Conservation (phyloP, 1,139 yeast species). For the Blastobotrys arbuscula region DNA sequence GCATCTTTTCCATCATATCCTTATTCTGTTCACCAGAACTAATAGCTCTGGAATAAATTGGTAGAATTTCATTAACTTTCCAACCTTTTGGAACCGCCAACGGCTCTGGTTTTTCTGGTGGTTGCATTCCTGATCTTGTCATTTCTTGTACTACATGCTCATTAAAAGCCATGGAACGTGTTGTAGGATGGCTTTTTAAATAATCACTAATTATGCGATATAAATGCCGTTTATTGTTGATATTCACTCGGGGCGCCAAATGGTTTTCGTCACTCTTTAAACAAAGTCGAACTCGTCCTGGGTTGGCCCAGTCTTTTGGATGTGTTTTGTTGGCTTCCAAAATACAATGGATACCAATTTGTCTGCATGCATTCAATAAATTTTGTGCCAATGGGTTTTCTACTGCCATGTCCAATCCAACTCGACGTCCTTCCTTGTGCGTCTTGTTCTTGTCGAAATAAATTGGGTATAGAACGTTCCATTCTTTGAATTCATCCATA, state of each 20-base stretch:
- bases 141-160: slow-evolving; percentile 46
- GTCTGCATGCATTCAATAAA: slow-evolving; percentile 58
- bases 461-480: slow-evolving; percentile 82
- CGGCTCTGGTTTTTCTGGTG: slow-evolving; percentile 51
- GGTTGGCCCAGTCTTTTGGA: slow-evolving; percentile 96
- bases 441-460: slow-evolving; percentile 80
- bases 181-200: slow-evolving; percentile 65
- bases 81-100: slow-evolving; percentile 79
- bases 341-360: slow-evolving; percentile 36
- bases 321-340: slow-evolving; percentile 70
- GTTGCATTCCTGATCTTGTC: slow-evolving; percentile 40
- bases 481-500: slow-evolving; percentile 53
- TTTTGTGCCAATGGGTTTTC: slow-evolving; percentile 83
- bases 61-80: slow-evolving; percentile 79
- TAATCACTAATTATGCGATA: slow-evolving; percentile 57
- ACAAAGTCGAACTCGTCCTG: slow-evolving; percentile 83
- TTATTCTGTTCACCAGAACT: slow-evolving; percentile 84
- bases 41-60: slow-evolving; percentile 72
- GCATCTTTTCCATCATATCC: slow-evolving; percentile 45
- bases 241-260: slow-evolving; percentile 15
- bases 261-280: slow-evolving; percentile 42
- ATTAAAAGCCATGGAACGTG: slow-evolving; percentile 53
- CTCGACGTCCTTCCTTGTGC: slow-evolving; percentile 80
- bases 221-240: slow-evolving; percentile 61
- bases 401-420: slow-evolving; percentile 60